Conservation (phyloP, 371 early-diverging fungal species). For the Gilbertella persicaria region DNA sequence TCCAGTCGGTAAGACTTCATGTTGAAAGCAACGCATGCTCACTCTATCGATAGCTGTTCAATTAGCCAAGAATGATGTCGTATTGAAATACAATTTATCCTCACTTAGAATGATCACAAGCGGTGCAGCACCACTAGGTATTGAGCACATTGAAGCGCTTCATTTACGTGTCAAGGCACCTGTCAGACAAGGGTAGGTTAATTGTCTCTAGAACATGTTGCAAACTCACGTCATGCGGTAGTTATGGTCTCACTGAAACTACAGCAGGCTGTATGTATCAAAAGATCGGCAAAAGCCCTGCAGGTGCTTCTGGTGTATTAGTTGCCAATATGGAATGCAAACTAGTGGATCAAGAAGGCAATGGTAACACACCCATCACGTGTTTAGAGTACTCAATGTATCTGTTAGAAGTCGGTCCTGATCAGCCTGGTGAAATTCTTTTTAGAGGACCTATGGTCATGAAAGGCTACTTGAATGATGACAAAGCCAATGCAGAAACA, state of each 20-base stretch:
- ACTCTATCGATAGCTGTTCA: slow-evolving; percentile 33
- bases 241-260: slow-evolving; percentile 76
- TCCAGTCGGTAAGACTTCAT: slow-evolving; percentile 58
- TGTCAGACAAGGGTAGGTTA: slow-evolving; percentile 63
- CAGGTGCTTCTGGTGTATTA: slow-evolving; percentile 72
- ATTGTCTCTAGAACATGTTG: background rate
- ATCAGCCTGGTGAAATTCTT: slow-evolving; percentile 72
- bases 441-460: slow-evolving; percentile 85
- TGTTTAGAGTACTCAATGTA: background rate
- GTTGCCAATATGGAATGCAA: slow-evolving; percentile 70
- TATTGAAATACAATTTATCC: slow-evolving; percentile 67
- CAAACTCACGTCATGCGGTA: slow-evolving; percentile 29
- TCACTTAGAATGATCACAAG: slow-evolving; percentile 62
- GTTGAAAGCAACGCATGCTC: background rate
- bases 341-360: slow-evolving; percentile 61
- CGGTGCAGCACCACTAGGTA: slow-evolving; percentile 84
- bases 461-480: slow-evolving; percentile 72
- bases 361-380: no score
- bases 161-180: slow-evolving; percentile 52
- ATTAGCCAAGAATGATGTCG: slow-evolving; percentile 67
- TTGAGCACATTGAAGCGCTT: slow-evolving; percentile 56
- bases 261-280: slow-evolving; percentile 53
- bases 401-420: slow-evolving; percentile 54
- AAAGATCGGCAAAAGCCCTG: slow-evolving; percentile 16
- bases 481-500: slow-evolving; percentile 68